Conservation (phyloP, 106 monocot genomes). For the Acorus gramineus region DNA sequence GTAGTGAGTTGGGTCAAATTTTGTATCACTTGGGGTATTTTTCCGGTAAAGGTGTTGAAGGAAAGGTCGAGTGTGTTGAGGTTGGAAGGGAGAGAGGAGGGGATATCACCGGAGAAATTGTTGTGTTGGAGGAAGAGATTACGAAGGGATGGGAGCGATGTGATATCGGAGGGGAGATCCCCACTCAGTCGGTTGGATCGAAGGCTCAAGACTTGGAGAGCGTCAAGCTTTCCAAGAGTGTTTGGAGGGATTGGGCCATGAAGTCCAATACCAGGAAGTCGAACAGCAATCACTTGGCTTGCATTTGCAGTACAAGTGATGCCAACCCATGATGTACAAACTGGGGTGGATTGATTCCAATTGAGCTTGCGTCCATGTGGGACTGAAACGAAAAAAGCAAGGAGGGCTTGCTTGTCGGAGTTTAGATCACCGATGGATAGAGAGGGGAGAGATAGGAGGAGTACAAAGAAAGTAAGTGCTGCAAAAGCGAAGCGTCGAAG, state of each 20-base stretch:
- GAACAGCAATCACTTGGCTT: neutral
- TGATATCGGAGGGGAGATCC: conserved; percentile 10
- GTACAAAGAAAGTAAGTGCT: too few relatives aligned
- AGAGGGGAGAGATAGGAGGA: too few relatives aligned
- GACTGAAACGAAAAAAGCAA: too few relatives aligned
- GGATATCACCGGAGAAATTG: conserved; percentile 7
- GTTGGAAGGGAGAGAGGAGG: neutral
- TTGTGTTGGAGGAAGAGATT: conserved; percentile 12
- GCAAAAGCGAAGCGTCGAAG: too few relatives aligned
- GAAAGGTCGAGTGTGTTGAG: conserved; percentile 8
- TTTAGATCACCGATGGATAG: too few relatives aligned
- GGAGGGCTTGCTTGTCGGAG: too few relatives aligned
- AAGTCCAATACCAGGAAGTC: conserved; percentile 9
- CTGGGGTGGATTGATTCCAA: too few relatives aligned
- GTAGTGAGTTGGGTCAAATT: conserved; percentile 1
- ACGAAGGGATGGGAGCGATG: conserved; percentile 4
- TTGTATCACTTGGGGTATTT: conserved; percentile 3
- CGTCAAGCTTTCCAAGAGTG: conserved; percentile 6
- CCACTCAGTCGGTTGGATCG: conserved; percentile 13
- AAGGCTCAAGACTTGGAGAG: conserved; percentile 8
- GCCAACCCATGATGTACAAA: too few relatives aligned
- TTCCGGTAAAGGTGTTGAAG: conserved; percentile 13
- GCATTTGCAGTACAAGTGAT: too few relatives aligned
- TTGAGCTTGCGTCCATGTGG: too few relatives aligned
- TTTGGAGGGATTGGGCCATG: conserved; percentile 5